phyloP scores from a whole-genome alignment of 139 green algal species.

The Chlamydomonas sphaeroides region DNA sequence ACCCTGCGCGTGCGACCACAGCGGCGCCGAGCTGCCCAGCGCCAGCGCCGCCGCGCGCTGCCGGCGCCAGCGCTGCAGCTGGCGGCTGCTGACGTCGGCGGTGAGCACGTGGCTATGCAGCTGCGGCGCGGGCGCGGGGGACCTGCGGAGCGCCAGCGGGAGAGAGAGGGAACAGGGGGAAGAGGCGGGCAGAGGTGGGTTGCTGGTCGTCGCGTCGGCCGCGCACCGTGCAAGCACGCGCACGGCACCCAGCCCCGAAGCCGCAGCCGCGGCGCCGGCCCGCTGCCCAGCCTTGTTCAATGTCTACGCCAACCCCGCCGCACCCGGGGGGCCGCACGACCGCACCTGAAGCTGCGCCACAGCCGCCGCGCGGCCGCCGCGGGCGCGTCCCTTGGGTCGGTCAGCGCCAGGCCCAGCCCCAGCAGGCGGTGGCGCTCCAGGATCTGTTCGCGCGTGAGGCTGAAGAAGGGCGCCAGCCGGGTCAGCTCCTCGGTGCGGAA shows the following conservation, averaged over 20 bases:
- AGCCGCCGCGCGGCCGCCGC: conserved; percentile 5
- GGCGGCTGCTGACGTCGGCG: not conserved
- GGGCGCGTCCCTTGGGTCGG: not conserved
- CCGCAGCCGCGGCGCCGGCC: too few species aligned
- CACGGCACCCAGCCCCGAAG: too few species aligned
- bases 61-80: conserved; percentile 35
- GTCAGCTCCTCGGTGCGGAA: not conserved
- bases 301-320: too few species aligned
- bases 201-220: not conserved
- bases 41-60: conserved; percentile 24
- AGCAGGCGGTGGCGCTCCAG: conserved; percentile 22
- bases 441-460: not conserved
- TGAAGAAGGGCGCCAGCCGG: not conserved
- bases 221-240: too few species aligned
- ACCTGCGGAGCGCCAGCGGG: not conserved
- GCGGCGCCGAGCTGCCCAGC: conserved; percentile 22
- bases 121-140: conserved; percentile 8
- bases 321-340: not conserved
- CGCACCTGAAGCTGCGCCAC: conserved; percentile 33
- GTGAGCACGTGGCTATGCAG: conserved; percentile 13
- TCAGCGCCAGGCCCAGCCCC: conserved; percentile 1
- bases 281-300: too few species aligned
- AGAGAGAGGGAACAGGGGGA: not conserved
- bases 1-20: conserved; percentile 26
- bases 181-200: not conserved